Base-by-base conservation (phyloP, 2,329 filamentous ascomycete species). In the Arthrobotrys iridis region DNA sequence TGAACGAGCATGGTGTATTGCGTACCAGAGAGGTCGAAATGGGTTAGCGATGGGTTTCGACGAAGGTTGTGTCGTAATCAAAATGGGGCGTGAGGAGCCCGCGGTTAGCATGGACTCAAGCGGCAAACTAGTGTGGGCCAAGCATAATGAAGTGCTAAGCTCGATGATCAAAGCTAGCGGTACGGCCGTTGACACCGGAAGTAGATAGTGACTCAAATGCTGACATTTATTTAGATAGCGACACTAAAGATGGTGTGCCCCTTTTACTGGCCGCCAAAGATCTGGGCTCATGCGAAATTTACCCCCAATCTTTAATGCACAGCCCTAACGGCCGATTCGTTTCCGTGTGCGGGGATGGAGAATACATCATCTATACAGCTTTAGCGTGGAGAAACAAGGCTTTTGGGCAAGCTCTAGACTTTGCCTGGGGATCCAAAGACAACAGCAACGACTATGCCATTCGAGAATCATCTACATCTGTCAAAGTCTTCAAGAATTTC, bases 391-490 rank as follows among this genome's bases (percentile, higher is more conserved):
- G 95, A 81, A 98, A 99, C 84, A 97, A 98, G 85, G 93, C 93
- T 2, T 99, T 99, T 80, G 95, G 95, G 20, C 93, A 92, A 41
- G 95, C 94, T 4, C 85, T 98, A 60, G 95, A 99, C 83, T 99
- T 99, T 82, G 93, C 92, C 8, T 99, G 95, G 95, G 94, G 91
- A 0, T 92, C 92, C 46, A 97, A 97, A 83, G 94, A 97, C 71
- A 97, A 97, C 83, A 96, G 93, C 84, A 98, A 97, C 82, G 95
- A 99, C 82, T 98, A 96, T 81, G 95, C 95, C 40, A 98, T 99
- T 79, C 90, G 95, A 35, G 95, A 99, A 83, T 97, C 93, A 3
- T 84, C 91, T 26, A 97, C 94, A 55, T 96, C 91, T 80, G 93
- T 99, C 80, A 97, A 97, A 86, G 89, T 98, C 35, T 98, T 95